phyloP scores from a whole-genome alignment of 1,284 basidiomycete species.

The Bjerkandera adusta region DNA sequence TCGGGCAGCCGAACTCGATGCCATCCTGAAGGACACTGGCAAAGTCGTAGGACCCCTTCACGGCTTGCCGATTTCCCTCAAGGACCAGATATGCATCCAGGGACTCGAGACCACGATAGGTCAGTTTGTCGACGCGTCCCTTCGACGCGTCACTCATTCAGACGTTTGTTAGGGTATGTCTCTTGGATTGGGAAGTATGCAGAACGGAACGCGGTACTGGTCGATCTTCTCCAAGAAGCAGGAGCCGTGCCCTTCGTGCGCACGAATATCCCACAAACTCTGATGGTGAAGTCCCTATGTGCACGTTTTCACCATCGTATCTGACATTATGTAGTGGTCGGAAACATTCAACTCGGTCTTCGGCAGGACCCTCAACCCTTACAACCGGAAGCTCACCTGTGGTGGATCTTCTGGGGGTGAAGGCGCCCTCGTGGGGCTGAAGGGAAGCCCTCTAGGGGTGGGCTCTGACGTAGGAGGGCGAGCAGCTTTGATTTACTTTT shows the following conservation, averaged over 20 bases:
- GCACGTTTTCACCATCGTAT: slow-evolving; percentile 18
- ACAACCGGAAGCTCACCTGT: slow-evolving; percentile 46
- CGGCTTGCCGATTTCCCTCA: slow-evolving; percentile 52
- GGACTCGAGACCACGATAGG: slow-evolving; percentile 60
- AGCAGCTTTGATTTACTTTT: slow-evolving; percentile 10
- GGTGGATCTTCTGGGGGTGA: slow-evolving; percentile 61
- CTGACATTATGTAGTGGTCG: slow-evolving; percentile 31
- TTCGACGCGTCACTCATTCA: neutral
- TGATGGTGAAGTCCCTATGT: slow-evolving; percentile 36
- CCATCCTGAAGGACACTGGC: slow-evolving; percentile 37
- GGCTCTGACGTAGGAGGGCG: slow-evolving; percentile 74
- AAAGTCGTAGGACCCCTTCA: slow-evolving; percentile 47
- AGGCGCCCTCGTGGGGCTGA: slow-evolving; percentile 55
- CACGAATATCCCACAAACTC: slow-evolving; percentile 68
- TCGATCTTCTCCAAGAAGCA: slow-evolving; percentile 37
- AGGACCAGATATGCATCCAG: slow-evolving; percentile 59
- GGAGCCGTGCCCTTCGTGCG: slow-evolving; percentile 49
- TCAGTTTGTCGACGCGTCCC: slow-evolving; percentile 23
- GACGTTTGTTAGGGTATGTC: slow-evolving; percentile 39
- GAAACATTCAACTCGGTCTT: slow-evolving; percentile 42
- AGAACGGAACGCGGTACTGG: slow-evolving; percentile 37
- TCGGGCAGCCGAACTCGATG: slow-evolving; percentile 44
- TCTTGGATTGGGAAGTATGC: slow-evolving; percentile 39
- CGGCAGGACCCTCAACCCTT: slow-evolving; percentile 51
- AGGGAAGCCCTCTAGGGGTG: slow-evolving; percentile 64